Percentiles rank a stretch among this genome's conserved stretches.
Evolutionary conservation across 2,329 filamentous ascomycete species (phyloP).

Genomic region (Alternaria metachromatica): DNA sequence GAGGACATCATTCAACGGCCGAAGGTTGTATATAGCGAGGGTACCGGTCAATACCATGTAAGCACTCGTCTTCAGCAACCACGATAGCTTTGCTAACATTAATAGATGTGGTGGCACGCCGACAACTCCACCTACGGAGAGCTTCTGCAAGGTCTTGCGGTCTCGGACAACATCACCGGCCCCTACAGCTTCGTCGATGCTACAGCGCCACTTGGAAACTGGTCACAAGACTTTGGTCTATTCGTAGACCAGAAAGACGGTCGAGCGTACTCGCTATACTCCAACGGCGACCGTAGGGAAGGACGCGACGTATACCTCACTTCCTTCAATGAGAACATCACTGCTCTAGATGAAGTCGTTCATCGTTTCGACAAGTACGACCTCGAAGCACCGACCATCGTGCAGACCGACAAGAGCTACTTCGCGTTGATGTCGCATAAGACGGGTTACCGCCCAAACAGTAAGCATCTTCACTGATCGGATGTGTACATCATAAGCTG

Average conservation of each 20-base stretch:
- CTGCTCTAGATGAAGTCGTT: slow-evolving; percentile 59
- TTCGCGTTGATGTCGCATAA: slow-evolving; percentile 69
- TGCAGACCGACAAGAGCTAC: slow-evolving; percentile 66
- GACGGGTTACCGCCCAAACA: slow-evolving; percentile 68
- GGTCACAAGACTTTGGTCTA: slow-evolving; percentile 68
- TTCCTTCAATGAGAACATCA: slow-evolving; percentile 60
- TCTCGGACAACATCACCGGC: slow-evolving; percentile 59
- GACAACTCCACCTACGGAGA: slow-evolving; percentile 64
- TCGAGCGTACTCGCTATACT: slow-evolving; percentile 64
- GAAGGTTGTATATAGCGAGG: slow-evolving; percentile 66
- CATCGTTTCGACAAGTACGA: slow-evolving; percentile 66
- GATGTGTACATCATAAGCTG: background rate
- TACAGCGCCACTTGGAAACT: slow-evolving; percentile 64
- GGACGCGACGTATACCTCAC: slow-evolving; percentile 66
- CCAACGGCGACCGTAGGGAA: slow-evolving; percentile 63
- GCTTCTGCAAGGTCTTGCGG: slow-evolving; percentile 64
- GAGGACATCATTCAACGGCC: slow-evolving; percentile 67
- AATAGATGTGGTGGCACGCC: slow-evolving; percentile 66
- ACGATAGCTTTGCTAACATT: background rate
- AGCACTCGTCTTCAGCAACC: slow-evolving; percentile 2
- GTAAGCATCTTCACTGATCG: slow-evolving; percentile 14
- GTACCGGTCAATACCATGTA: slow-evolving; percentile 63
- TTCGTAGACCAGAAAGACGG: slow-evolving; percentile 67
- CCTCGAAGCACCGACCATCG: slow-evolving; percentile 65
- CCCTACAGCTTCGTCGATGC: slow-evolving; percentile 64